Evolutionary conservation across 345 rosid species (phyloP).

Genomic region (Eucalyptus regnans): DNA sequence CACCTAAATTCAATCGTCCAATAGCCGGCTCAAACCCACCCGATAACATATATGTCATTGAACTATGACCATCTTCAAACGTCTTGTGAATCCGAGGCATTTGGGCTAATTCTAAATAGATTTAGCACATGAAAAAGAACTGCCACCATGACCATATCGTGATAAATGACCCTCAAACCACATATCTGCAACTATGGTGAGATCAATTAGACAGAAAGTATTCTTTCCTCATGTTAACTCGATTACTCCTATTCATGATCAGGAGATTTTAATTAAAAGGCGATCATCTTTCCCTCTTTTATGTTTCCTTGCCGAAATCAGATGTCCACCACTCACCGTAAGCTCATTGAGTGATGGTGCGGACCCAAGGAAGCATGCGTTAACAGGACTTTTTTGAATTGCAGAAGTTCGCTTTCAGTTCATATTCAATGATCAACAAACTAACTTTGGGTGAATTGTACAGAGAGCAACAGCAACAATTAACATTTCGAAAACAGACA

Average conservation of each 20-base stretch:
- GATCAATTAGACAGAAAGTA: not conserved
- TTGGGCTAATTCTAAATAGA: not conserved
- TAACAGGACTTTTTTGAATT: not conserved
- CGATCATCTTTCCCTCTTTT: not conserved
- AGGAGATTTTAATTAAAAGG: not conserved
- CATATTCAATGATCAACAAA: not conserved
- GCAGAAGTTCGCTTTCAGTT: not conserved
- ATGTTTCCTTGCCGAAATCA: not conserved
- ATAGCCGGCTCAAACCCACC: not conserved
- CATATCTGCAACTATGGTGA: not conserved
- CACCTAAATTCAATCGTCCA: not conserved
- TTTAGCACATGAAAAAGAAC: not conserved
- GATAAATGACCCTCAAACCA: not conserved
- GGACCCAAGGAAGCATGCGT: not conserved
- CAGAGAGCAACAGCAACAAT: not conserved
- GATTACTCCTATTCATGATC: not conserved
- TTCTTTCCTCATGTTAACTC: not conserved
- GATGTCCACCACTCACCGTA: not conserved
- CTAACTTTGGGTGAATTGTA: not conserved
- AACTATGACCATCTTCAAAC: not conserved
- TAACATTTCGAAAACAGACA: not conserved
- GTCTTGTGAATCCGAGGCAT: not conserved
- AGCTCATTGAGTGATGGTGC: not conserved
- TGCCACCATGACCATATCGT: fast-evolving
- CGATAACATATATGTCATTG: not conserved